These are phyloP conservation scores for Erysimum cheiri DNA, from an alignment of 441 rosid species.

Conservation along the genomic window DNA sequence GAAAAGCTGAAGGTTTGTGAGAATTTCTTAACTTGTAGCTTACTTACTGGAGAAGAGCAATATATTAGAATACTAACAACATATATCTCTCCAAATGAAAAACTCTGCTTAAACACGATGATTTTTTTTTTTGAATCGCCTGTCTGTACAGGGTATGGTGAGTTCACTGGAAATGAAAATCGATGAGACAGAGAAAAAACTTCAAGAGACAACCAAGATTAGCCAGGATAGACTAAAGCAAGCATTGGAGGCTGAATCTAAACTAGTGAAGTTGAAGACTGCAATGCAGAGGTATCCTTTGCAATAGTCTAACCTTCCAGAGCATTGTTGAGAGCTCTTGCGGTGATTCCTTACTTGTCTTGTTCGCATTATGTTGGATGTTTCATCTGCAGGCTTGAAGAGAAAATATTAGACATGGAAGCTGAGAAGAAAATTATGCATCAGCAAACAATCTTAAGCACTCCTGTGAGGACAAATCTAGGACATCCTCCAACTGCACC, in stretches of 20 bases:
- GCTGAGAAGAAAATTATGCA: conserved; percentile 79
- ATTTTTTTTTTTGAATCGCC: not conserved
- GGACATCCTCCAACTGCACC: conserved; percentile 65
- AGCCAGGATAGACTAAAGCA: conserved; percentile 96
- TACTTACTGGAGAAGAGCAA: conserved; percentile 14
- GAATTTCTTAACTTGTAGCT: conserved; percentile 20
- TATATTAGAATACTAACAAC: conserved; percentile 7
- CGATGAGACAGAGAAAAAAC: conserved; percentile 86
- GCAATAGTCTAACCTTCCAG: not conserved
- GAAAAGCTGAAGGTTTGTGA: conserved; percentile 85
- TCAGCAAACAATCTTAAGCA: conserved; percentile 64
- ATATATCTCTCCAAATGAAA: conserved; percentile 13
- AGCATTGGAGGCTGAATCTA: conserved; percentile 90
- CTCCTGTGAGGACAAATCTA: conserved; percentile 61
- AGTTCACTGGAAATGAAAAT: conserved; percentile 80
- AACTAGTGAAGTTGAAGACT: conserved; percentile 82
- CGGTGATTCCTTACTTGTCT: conserved; percentile 14
- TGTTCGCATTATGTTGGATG: conserved; percentile 11
- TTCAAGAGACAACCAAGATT: conserved; percentile 78
- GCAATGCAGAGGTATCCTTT: conserved; percentile 78
- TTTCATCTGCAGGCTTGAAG: conserved; percentile 79
- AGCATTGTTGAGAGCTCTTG: conserved; percentile 20
- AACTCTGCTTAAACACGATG: not conserved
- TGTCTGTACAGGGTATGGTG: conserved; percentile 69
- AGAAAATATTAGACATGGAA: conserved; percentile 87